Evolutionary conservation across 1,139 yeast species (phyloP).

Genomic region (Suhomyces taliae): DNA sequence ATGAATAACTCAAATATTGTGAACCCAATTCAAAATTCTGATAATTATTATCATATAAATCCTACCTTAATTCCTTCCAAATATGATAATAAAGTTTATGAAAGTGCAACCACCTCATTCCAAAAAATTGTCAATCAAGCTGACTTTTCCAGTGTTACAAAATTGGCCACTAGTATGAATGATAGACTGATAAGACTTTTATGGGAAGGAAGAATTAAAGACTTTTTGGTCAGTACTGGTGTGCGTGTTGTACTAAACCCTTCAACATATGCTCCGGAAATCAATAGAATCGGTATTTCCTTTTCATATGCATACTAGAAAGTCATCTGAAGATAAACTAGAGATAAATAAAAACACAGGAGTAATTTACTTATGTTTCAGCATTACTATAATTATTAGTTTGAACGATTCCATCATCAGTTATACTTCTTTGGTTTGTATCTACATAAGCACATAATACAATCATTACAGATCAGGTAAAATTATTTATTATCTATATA

Average conservation of each 20-base stretch:
- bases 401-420: too few relatives aligned
- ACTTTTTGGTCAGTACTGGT: conserved; percentile 79
- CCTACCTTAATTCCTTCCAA: conserved; percentile 28
- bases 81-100: conserved; percentile 9
- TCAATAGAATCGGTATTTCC: conserved; percentile 39
- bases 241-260: conserved; percentile 44
- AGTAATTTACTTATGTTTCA: too few relatives aligned
- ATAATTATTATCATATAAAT: conserved; percentile 27
- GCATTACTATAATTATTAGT: too few relatives aligned
- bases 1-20: conserved; percentile 7
- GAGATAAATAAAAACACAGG: too few relatives aligned
- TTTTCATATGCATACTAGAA: conserved; percentile 39
- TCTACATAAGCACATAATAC: too few relatives aligned
- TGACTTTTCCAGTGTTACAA: conserved; percentile 69
- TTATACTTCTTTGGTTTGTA: too few relatives aligned
- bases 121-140: conserved; percentile 52
- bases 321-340: not conserved
- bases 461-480: too few relatives aligned
- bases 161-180: conserved; percentile 68
- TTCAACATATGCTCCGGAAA: conserved; percentile 33
- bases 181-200: conserved; percentile 61
- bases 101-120: conserved; percentile 53
- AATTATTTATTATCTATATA: too few relatives aligned
- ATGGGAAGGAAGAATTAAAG: conserved; percentile 90
- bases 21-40: conserved; percentile 27